Evolutionary conservation across 2,329 filamentous ascomycete genomes (phyloP).

Genomic region (Alternaria arborescens): DNA sequence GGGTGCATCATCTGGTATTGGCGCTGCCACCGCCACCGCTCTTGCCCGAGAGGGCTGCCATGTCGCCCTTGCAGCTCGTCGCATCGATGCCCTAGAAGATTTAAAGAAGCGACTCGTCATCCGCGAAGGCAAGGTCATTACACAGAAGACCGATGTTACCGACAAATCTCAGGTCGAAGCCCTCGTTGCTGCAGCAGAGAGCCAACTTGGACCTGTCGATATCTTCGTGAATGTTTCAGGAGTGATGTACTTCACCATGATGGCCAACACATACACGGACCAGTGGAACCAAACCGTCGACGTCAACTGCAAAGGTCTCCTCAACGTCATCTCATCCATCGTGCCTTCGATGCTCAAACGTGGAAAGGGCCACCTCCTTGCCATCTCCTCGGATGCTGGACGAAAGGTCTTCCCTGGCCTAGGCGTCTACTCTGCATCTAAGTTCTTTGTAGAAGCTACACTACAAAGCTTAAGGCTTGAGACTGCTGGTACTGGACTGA

Average conservation of each 20-base stretch:
- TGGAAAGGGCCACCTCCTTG: constrained; percentile 75
- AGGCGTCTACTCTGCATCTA: constrained; percentile 82
- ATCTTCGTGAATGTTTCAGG: constrained; percentile 83
- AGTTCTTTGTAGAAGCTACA: constrained; percentile 86
- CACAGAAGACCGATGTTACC: constrained; percentile 77
- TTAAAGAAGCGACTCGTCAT: constrained; percentile 69
- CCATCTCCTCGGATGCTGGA: constrained; percentile 83
- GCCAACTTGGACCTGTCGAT: constrained; percentile 75
- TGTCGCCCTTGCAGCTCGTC: constrained; percentile 75
- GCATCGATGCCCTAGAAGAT: constrained; percentile 71
- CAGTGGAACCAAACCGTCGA: constrained; percentile 86
- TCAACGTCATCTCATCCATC: constrained; percentile 74
- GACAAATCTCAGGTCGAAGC: constrained; percentile 70
- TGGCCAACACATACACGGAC: constrained; percentile 76
- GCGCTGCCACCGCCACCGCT: constrained; percentile 74
- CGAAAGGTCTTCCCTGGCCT: constrained; percentile 83
- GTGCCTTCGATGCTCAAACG: constrained; percentile 77
- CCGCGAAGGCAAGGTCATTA: constrained; percentile 70
- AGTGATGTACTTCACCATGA: constrained; percentile 91
- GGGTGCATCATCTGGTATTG: constrained; percentile 81
- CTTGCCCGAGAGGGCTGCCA: constrained; percentile 76
- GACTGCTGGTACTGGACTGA: constrained; percentile 75
- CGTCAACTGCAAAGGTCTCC: constrained; percentile 84
- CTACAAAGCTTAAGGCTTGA: constrained; percentile 78
- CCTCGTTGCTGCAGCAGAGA: constrained; percentile 66